Percentiles rank a stretch among this genome's conserved stretches.
Conservation (phyloP, 768 basidiomycete genomes). For the Mycena kentingensis region DNA sequence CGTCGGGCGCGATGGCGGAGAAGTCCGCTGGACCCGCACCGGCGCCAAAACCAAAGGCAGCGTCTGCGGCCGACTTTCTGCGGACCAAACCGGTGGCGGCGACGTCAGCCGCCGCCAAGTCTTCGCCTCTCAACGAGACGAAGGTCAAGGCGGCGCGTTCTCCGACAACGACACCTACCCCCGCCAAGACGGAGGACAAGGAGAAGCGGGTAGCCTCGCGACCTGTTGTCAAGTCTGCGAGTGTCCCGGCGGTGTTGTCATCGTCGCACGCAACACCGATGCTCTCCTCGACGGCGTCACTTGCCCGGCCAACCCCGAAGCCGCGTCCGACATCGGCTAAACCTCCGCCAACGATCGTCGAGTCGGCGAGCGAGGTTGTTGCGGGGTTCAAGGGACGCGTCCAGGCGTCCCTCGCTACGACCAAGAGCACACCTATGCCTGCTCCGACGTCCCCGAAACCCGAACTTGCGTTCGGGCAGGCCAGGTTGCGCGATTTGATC, state of each 20-base stretch:
- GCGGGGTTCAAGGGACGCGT: slow-evolving; percentile 20
- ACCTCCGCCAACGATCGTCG: slow-evolving; percentile 40
- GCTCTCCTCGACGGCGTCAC: slow-evolving; percentile 74
- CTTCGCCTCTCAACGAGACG: not conserved
- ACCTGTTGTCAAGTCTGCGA: slow-evolving; percentile 58
- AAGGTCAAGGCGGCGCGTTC: not conserved
- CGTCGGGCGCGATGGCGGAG: slow-evolving; percentile 44
- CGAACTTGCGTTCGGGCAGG: slow-evolving; percentile 76
- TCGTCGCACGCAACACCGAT: slow-evolving; percentile 74
- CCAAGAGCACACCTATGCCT: slow-evolving; percentile 4
- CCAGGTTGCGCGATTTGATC: slow-evolving; percentile 74
- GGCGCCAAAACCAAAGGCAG: slow-evolving; percentile 10
- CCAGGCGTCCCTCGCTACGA: slow-evolving; percentile 16
- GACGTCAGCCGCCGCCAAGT: slow-evolving; percentile 12
- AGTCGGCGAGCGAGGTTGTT: slow-evolving; percentile 24
- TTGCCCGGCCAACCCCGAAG: slow-evolving; percentile 47
- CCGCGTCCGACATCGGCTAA: slow-evolving; percentile 28
- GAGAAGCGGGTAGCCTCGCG: slow-evolving; percentile 27
- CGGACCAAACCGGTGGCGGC: slow-evolving; percentile 7
- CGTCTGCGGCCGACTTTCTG: slow-evolving; percentile 9
- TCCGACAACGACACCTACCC: not conserved
- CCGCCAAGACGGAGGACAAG: not conserved
- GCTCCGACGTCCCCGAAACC: slow-evolving; percentile 19
- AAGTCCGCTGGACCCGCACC: slow-evolving; percentile 6
- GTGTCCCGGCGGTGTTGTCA: slow-evolving; percentile 68